These are phyloP conservation scores for Yamadazyma sp. DNA, from an alignment of 805 yeast species.

Conservation along the genomic window DNA sequence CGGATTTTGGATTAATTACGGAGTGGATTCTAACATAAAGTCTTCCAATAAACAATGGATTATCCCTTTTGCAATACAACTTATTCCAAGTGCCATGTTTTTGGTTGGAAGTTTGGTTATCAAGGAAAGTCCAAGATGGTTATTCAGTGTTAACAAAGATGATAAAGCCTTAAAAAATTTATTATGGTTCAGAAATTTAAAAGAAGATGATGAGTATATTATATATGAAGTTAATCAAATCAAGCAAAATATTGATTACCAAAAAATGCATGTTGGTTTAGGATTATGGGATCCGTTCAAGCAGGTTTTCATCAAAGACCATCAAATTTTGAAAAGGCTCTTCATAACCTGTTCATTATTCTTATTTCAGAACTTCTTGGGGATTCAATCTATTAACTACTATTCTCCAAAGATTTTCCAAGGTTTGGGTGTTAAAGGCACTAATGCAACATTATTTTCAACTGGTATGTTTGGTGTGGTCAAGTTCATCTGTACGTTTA, in stretches of 20 bases:
- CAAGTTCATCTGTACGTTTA: conserved; percentile 31
- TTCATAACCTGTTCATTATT: conserved; percentile 30
- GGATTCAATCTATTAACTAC: conserved; percentile 38
- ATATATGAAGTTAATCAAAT: conserved; percentile 35
- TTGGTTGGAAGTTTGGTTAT: conserved; percentile 29
- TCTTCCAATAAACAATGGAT: conserved; percentile 31
- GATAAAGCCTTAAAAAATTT: conserved; percentile 33
- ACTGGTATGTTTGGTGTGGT: conserved; percentile 41
- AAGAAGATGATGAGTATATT: conserved; percentile 32
- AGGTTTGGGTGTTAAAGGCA: conserved; percentile 35
- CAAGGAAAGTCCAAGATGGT: conserved; percentile 38
- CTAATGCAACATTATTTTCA: conserved; percentile 34
- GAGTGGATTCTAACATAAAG: conserved; percentile 7
- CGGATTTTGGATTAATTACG: conserved; percentile 13
- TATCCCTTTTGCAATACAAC: conserved; percentile 38
- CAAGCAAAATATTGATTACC: conserved; percentile 28
- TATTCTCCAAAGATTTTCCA: conserved; percentile 36
- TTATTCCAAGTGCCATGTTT: conserved; percentile 35
- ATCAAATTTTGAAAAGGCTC: conserved; percentile 25
- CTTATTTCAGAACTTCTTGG: conserved; percentile 37
- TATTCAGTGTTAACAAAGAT: conserved; percentile 26
- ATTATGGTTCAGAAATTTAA: conserved; percentile 33
- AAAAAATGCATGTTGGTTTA: conserved; percentile 26
- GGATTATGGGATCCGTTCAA: conserved; percentile 32
- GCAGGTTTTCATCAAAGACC: conserved; percentile 27